These are phyloP conservation scores for Naganishia friedmannii DNA, from an alignment of 768 basidiomycete genomes.

Conservation along the genomic window DNA sequence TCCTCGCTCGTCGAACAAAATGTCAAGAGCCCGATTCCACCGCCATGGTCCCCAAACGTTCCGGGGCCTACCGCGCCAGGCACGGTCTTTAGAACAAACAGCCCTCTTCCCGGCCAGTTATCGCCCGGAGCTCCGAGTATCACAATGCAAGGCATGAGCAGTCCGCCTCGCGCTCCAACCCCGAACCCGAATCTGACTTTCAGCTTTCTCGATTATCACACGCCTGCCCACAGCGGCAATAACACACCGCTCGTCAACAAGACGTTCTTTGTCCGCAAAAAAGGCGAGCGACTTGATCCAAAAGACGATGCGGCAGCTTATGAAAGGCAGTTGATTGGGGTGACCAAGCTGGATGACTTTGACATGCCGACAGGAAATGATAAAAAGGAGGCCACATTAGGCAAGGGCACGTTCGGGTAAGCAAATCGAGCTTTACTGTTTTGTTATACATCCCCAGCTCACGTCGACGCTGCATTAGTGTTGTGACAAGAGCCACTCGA, in stretches of 20 bases:
- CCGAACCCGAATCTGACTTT: conserved; percentile 22
- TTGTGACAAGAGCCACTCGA: conserved; percentile 29
- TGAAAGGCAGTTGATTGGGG: conserved; percentile 18
- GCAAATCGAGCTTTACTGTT: not conserved
- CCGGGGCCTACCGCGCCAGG: not conserved
- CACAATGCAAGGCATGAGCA: not conserved
- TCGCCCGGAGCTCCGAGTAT: not conserved
- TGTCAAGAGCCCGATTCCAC: not conserved
- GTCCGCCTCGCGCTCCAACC: conserved; percentile 5
- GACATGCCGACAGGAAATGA: conserved; percentile 16
- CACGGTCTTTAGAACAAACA: not conserved
- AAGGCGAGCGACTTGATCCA: conserved; percentile 22
- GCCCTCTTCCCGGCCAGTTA: not conserved
- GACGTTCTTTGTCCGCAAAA: not conserved
- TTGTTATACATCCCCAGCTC: not conserved
- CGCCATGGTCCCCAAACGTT: not conserved
- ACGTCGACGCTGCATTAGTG: not conserved
- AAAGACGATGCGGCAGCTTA: conserved; percentile 23
- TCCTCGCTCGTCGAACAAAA: not conserved
- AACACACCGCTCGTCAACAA: not conserved
- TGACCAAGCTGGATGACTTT: conserved; percentile 24
- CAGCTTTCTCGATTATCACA: conserved; percentile 14
- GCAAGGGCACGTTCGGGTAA: conserved; percentile 34
- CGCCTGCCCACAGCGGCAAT: not conserved
- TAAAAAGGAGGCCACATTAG: conserved; percentile 27